Conservation (phyloP, 108 stramenopile genomes). For the Nitzschia palea region DNA sequence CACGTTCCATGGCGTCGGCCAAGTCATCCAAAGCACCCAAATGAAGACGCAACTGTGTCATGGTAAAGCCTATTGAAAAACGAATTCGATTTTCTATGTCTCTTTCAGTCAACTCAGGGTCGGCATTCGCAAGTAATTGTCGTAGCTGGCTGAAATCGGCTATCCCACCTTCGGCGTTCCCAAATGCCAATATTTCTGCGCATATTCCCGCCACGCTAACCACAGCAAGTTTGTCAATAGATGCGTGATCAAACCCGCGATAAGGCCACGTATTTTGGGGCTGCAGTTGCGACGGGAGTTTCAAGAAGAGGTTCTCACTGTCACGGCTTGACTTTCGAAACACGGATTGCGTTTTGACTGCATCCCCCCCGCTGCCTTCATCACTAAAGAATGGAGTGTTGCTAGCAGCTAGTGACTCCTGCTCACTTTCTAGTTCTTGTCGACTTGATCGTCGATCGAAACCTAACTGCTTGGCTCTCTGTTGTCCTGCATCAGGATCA, state of each 20-base stretch:
- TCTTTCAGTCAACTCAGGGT: slow-evolving; percentile 57
- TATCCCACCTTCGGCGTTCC: slow-evolving; percentile 71
- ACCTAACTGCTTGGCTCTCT: slow-evolving; percentile 60
- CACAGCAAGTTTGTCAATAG: slow-evolving; percentile 70
- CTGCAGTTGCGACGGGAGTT: slow-evolving; percentile 53
- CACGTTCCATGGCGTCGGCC: slow-evolving; percentile 73
- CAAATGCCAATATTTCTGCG: slow-evolving; percentile 80
- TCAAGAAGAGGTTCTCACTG: slow-evolving; percentile 50
- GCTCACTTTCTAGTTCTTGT: slow-evolving; percentile 2
- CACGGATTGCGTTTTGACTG: slow-evolving; percentile 56
- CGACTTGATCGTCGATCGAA: slow-evolving; percentile 53
- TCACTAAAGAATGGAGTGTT: slow-evolving; percentile 69
- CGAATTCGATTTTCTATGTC: slow-evolving; percentile 79
- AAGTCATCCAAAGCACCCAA: slow-evolving; percentile 80
- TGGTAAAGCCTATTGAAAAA: slow-evolving; percentile 77
- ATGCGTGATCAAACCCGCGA: slow-evolving; percentile 75
- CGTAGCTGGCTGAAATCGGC: slow-evolving; percentile 74
- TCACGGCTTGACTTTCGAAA: slow-evolving; percentile 60
- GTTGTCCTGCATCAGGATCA: slow-evolving; percentile 55
- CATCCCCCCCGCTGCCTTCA: slow-evolving; percentile 56
- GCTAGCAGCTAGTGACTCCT: neutral
- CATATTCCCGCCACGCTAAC: slow-evolving; percentile 84
- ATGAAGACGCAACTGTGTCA: slow-evolving; percentile 69
- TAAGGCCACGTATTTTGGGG: slow-evolving; percentile 78
- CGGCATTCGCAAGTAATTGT: slow-evolving; percentile 39